Percentiles rank a stretch among this genome's conserved stretches.
These are phyloP conservation scores for Linnemannia exigua DNA, from an alignment of 192 early-diverging fungal genomes.

Conservation along the genomic window DNA sequence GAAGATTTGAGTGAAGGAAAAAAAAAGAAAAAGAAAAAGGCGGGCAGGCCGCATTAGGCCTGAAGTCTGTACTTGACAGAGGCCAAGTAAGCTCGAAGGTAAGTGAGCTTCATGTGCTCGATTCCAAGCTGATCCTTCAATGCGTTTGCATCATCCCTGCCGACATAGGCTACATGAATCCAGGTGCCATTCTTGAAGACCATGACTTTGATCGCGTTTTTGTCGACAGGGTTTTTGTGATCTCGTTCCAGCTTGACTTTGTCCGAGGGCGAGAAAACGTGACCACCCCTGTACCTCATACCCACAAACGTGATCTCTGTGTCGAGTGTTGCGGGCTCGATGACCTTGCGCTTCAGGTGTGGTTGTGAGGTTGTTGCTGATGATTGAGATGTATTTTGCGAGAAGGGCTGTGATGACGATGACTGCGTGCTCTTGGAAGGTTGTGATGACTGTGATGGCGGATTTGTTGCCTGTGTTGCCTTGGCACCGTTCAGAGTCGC, in stretches of 20 bases:
- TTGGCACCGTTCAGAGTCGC: too few relatives aligned
- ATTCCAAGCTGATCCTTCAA: constrained; percentile 5
- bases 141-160: neutral
- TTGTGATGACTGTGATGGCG: neutral
- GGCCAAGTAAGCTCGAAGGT: neutral
- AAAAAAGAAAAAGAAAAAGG: neutral
- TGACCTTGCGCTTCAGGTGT: neutral
- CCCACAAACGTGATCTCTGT: constrained; percentile 1
- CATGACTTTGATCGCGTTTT: constrained; percentile 1
- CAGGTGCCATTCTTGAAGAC: neutral
- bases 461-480: neutral
- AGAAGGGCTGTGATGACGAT: neutral
- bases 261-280: neutral
- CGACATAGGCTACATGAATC: neutral
- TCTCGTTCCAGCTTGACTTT: constrained; percentile 3
- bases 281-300: neutral
- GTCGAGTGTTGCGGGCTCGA: neutral
- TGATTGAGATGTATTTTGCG: neutral
- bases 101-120: neutral
- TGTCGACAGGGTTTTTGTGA: neutral
- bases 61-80: neutral
- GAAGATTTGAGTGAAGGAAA: neutral
- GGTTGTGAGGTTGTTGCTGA: neutral
- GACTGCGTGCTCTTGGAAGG: neutral
- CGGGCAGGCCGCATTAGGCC: neutral